Evolutionary conservation across 1,284 basidiomycete genomes (phyloP).

Genomic region (Farysia itapuensis): DNA sequence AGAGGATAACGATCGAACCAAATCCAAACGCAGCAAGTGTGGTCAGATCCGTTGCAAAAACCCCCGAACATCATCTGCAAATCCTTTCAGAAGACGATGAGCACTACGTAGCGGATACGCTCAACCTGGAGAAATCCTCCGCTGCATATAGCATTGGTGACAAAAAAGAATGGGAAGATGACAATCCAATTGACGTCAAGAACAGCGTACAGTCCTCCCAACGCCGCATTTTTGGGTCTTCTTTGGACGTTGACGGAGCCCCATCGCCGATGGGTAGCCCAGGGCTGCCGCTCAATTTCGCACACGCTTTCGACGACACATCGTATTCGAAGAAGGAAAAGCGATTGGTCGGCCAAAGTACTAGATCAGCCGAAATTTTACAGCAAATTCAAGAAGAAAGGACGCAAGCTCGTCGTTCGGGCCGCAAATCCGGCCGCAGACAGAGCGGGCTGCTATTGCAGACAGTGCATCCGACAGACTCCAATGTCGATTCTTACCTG

Average conservation of each 20-base stretch:
- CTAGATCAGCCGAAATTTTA: not conserved
- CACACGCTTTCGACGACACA: constrained; percentile 14
- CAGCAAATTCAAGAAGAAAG: not conserved
- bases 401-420: constrained; percentile 12
- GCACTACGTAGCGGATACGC: not conserved
- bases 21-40: constrained; percentile 25
- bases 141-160: too few species aligned
- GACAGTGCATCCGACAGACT: not conserved
- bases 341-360: not conserved
- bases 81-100: constrained; percentile 15
- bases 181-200: not conserved
- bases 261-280: constrained; percentile 35
- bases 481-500: not conserved
- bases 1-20: constrained; percentile 12
- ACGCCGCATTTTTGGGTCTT: not conserved
- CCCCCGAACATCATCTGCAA: constrained; percentile 31
- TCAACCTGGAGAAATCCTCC: too few species aligned
- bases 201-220: not conserved
- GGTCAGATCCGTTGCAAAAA: constrained; percentile 15
- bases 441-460: constrained; percentile 26
- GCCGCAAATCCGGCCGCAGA: constrained; percentile 26
- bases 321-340: constrained; percentile 1
- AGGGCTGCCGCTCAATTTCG: constrained; percentile 16
- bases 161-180: not conserved
- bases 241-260: constrained; percentile 13